A percentile compares a stretch with the other conserved stretches of the same genome.
Conservation (phyloP, 345 rosid genomes). For the Dimocarpus longan region DNA sequence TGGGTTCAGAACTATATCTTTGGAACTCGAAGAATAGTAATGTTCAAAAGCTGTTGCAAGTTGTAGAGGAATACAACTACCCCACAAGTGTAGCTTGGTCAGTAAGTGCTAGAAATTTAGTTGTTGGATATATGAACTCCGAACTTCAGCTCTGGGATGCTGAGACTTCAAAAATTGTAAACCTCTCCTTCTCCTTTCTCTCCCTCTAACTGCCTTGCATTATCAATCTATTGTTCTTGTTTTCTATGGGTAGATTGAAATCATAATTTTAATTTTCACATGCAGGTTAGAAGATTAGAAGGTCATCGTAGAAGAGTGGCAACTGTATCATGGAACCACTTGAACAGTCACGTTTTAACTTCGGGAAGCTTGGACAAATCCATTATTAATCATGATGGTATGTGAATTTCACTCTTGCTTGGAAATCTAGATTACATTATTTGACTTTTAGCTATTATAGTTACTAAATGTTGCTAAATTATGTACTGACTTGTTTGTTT, state of each 20-base stretch:
- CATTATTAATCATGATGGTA: conserved; percentile 56
- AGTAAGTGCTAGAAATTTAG: conserved; percentile 38
- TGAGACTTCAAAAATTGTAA: conserved; percentile 52
- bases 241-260: neutral
- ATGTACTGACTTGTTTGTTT: neutral
- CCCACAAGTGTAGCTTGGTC: conserved; percentile 57
- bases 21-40: conserved; percentile 38
- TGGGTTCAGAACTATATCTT: conserved; percentile 40
- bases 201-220: neutral
- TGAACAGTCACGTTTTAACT: conserved; percentile 45
- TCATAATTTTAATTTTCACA: neutral
- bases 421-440: neutral
- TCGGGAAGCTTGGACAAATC: conserved; percentile 54
- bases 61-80: conserved; percentile 26
- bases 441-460: neutral
- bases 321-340: conserved; percentile 46
- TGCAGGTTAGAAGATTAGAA: conserved; percentile 39
- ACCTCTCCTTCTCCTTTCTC: neutral
- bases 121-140: conserved; percentile 43
- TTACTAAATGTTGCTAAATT: neutral
- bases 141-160: conserved; percentile 48
- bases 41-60: conserved; percentile 25
- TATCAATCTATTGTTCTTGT: conserved; percentile 5
- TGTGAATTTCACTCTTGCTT: neutral
- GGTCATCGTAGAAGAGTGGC: conserved; percentile 45